A percentile compares a stretch with the other conserved stretches of the same genome.
phyloP scores from a whole-genome alignment of 2,329 filamentous ascomycete genomes.

The Aspergillus sp. region DNA sequence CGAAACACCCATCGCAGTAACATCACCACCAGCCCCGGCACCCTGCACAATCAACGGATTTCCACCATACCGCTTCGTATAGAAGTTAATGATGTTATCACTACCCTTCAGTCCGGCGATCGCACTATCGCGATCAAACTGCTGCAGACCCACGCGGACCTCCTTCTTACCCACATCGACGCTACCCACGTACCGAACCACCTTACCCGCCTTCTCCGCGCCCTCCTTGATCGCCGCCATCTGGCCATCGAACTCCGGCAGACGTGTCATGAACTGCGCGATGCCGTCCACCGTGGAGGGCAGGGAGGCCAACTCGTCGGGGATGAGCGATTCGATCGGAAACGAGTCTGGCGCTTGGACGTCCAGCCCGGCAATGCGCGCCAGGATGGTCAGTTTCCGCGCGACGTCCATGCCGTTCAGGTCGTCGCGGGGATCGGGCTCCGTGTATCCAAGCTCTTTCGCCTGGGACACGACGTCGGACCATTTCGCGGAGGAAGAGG shows the following conservation, averaged over 20 bases:
- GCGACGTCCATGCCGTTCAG: constrained; percentile 87
- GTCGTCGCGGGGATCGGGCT: constrained; percentile 83
- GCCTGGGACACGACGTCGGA: constrained; percentile 89
- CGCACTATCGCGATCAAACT: constrained; percentile 81
- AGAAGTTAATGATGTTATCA: constrained; percentile 99
- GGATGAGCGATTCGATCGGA: constrained; percentile 91
- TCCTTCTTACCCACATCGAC: constrained; percentile 78
- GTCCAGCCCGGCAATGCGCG: constrained; percentile 76
- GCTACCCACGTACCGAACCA: constrained; percentile 90
- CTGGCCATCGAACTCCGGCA: constrained; percentile 79
- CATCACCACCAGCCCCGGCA: constrained; percentile 87
- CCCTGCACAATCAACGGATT: constrained; percentile 95
- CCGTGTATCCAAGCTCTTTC: constrained; percentile 88
- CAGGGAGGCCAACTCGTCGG: constrained; percentile 76
- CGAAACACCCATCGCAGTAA: constrained; percentile 98
- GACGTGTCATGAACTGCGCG: constrained; percentile 78
- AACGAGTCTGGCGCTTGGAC: constrained; percentile 84
- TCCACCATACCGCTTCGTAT: constrained; percentile 88
- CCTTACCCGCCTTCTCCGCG: constrained; percentile 85
- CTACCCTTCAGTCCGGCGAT: constrained; percentile 95
- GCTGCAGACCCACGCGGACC: constrained; percentile 90
- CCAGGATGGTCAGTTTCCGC: constrained; percentile 93
- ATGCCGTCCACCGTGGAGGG: constrained; percentile 57
- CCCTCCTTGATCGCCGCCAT: constrained; percentile 86
- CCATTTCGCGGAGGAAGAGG: constrained; percentile 66